Evolutionary conservation across 192 early-diverging fungal genomes (phyloP).

Genomic region (Coemansia sp.): DNA sequence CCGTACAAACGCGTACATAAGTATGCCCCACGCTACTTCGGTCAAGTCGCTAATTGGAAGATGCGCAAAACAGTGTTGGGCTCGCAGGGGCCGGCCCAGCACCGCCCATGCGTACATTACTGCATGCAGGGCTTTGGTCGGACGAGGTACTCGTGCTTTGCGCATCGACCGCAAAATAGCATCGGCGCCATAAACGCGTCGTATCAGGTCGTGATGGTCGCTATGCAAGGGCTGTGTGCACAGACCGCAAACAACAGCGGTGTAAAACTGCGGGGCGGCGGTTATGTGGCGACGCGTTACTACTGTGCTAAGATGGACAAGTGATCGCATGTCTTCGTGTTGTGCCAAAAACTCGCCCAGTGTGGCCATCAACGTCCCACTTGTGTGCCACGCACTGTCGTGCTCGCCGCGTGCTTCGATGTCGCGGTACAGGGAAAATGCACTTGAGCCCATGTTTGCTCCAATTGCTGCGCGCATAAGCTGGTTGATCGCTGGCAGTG

Average conservation of each 20-base stretch:
- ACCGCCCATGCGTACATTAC: conserved; percentile 33
- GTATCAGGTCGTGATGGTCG: not conserved
- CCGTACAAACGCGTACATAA: conserved; percentile 27
- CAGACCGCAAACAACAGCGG: conserved; percentile 33
- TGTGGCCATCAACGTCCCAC: conserved; percentile 14
- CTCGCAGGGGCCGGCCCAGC: conserved; percentile 12
- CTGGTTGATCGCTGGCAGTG: conserved; percentile 20
- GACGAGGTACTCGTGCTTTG: conserved; percentile 4
- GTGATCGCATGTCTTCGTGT: conserved; percentile 14
- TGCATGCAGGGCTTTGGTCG: conserved; percentile 16
- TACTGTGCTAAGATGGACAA: conserved; percentile 14
- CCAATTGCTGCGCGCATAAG: conserved; percentile 13
- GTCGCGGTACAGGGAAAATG: conserved; percentile 23
- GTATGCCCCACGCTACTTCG: conserved; percentile 33
- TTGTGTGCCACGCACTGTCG: not conserved
- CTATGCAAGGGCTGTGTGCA: not conserved
- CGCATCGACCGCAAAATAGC: conserved; percentile 18
- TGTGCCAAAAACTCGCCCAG: conserved; percentile 22
- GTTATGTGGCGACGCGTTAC: conserved; percentile 2
- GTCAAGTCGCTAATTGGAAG: not conserved
- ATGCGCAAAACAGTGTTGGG: conserved; percentile 10
- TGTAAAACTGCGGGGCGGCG: conserved; percentile 18
- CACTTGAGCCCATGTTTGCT: conserved; percentile 2
- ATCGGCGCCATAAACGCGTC: conserved; percentile 16
- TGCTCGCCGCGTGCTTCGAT: conserved; percentile 10